Base-by-base conservation (phyloP, 106 monocot species). In the Amphibolis antarctica region DNA sequence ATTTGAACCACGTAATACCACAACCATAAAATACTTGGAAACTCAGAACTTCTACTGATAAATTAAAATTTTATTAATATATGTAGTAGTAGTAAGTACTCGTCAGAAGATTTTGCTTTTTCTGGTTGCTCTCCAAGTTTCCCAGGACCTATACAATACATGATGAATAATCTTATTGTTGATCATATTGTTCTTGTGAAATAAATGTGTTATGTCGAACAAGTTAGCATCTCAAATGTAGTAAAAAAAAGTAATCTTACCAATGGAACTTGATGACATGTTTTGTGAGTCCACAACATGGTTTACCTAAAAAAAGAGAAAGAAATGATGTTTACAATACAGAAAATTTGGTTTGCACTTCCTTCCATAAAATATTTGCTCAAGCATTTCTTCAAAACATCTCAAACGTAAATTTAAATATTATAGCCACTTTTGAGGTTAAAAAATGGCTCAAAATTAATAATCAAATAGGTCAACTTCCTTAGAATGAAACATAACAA, bases 71-170 rank as follows among this genome's bases (percentile, higher is more conserved):
- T 5, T 3, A 23, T 21, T 25, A 10, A 4, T 21, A 21, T 1
- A 55, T n/a, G 18, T 55, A 58, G 43, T 44, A 44, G 28, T 24
- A 50, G 54, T 65, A 27, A 75, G 62, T 83, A 83, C 83, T 83
- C 68, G 11, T 72, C 75, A 19, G 72, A 69, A 22, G 78, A 78
- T 51, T 76, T 75, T 4, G 29, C 10, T 59, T 65, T 62, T 46
- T 10, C 56, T 11, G 44, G 17, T n/a, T 60, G 10, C 42, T 60
- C 42, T 10, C 12, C 71, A 63, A 43, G 30, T 28, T 66, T 71
- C 60, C 17, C 43, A 42, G 75, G 44, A 59, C 69, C 64, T 79
- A 29, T 15, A 59, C 45, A 12, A 4, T 12, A 59, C 1, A 29
- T 24, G 23, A 19, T 47, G 29, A 21, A 58, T 9, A 55, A 3